Evolutionary conservation across 495 filamentous ascomycete species (phyloP).

Genomic region (Amorphotheca resinae): DNA sequence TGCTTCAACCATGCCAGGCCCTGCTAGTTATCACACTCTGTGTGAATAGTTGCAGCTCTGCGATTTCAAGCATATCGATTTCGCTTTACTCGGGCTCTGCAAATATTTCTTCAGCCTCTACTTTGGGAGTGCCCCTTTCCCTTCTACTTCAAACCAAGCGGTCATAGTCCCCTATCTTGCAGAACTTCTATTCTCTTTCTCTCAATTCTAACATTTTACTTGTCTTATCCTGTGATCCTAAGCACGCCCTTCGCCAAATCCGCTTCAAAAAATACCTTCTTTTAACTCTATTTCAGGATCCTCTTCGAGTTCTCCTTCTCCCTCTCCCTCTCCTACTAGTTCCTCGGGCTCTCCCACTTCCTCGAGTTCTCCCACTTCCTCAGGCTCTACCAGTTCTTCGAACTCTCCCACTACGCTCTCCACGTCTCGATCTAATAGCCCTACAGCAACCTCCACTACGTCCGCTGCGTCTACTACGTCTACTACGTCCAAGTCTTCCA

Average conservation of each 20-base stretch:
- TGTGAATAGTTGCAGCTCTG: no score
- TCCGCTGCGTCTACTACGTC: background rate
- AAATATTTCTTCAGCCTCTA: no score
- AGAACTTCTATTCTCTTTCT: background rate
- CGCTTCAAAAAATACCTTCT: conserved; percentile 1
- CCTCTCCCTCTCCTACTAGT: background rate
- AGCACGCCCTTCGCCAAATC: background rate
- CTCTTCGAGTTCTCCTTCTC: conserved; percentile 1
- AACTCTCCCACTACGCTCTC: conserved; percentile 4
- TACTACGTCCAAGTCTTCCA: no score
- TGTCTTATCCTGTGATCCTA: background rate
- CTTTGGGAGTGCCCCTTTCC: no score
- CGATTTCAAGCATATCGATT: no score
- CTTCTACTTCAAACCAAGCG: no score
- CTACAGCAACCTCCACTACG: background rate
- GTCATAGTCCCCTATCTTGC: no score
- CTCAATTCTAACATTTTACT: background rate
- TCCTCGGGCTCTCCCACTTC: background rate
- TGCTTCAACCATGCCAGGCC: no score
- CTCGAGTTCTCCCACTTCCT: background rate
- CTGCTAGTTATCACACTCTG: no score
- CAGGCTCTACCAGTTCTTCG: conserved; percentile 1
- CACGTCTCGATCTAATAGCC: background rate
- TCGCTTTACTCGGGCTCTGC: no score
- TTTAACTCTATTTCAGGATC: conserved; percentile 1